Evolutionary conservation across 768 basidiomycete species (phyloP), one percentile per base, ranked within the genome.

Genomic region (Xerocomus potaroensis): DNA sequence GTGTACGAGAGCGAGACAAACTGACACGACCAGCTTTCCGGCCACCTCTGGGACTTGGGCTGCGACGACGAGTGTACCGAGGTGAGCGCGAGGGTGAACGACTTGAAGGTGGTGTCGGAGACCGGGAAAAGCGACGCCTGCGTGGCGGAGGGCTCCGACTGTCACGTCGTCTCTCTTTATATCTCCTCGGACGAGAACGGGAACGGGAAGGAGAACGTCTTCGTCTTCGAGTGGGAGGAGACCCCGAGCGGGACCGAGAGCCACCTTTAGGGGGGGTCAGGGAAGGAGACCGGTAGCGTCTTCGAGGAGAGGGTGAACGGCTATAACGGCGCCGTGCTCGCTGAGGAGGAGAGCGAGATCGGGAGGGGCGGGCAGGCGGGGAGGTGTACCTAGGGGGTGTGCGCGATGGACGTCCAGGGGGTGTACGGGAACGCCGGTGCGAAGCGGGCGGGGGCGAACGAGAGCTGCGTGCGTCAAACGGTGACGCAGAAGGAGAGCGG

Each of bases 91-190:
- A 55, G 23, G 50, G 61, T 7, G 69, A 70, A 31, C 72, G 70
- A 36, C 71, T 71, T 7, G 78, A 80, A 2, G 79, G 72, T 6
- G 67, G 67, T 1, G 81, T 77, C 14, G 69, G 72, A 9, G 80
- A 63, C 60, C 77, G 62, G 58, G 79, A 64, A 54, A 66, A 72
- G 10, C 66, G 69, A n/a, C 74, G 71, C 14, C 71, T 71, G 27
- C 64, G 60, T 3, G 60, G 56, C 43, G 68, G 58, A 59, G 71
- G 37, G 60, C 62, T 51, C 48, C 67, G 62, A 23, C 63, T 65
- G n/a, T 55, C 58, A 27, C 63, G 63, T n/a, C 50, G 56, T 41
- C 48, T 53, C 6, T 56, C 63, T 33, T 53, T 58, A 41, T 33
- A 56, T 22, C 50, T 53, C 55, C 63, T 54, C 49, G 66, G 55